Base-by-base conservation (phyloP, 176 grass and related monocot species). In the Ananas comosus region DNA sequence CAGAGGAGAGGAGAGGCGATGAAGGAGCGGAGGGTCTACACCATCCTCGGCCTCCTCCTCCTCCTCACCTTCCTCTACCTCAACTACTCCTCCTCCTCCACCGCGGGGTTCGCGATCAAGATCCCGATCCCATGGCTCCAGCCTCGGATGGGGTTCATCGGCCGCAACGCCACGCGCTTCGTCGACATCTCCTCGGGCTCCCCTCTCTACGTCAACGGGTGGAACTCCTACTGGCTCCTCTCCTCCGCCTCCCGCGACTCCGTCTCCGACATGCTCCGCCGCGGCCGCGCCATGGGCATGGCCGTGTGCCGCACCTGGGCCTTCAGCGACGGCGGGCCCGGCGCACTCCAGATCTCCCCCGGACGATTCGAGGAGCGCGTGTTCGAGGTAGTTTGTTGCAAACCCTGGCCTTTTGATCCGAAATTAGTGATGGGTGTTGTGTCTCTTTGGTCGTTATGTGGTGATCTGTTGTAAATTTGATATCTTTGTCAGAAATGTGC, bases 151-250 rank as follows among this genome's bases (percentile, higher is more conserved):
- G 72, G 83, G 6, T 91, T 96, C 81, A 69, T 70, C 48, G 79
- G 64, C 49, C 81, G 88, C 66, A 75, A 71, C 53, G 83, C 80
- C 27, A 89, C 92, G 56, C 74, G 67, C 29, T 96, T 96, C 79
- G 74, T 87, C 13, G 86, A 96, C 83, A 59, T 74, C 53, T 19
- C 2, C 12, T 83, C 78, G 52, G 79, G 86, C 11, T 58, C 63
- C n/a, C 85, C 88, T 14, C 56, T 96, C 23, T 96, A 96, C 58
- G 11, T 92, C 70, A 96, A 96, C 70, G 92, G 86, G 21, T 96
- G 92, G 92, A 96, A 96, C 86, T 96, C 92, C 48, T 92, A 96
- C 83, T 96, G 92, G 92, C 64, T 96, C 27, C 77, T 92, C 28
- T 86, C 83, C 14, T 63, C 83, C 28, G 57, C 59, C 21, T 84